A percentile compares a stretch with the other conserved stretches of the same genome.
Conservation (phyloP, 2,329 filamentous ascomycete genomes). For the Sclerotinia glacialis region DNA sequence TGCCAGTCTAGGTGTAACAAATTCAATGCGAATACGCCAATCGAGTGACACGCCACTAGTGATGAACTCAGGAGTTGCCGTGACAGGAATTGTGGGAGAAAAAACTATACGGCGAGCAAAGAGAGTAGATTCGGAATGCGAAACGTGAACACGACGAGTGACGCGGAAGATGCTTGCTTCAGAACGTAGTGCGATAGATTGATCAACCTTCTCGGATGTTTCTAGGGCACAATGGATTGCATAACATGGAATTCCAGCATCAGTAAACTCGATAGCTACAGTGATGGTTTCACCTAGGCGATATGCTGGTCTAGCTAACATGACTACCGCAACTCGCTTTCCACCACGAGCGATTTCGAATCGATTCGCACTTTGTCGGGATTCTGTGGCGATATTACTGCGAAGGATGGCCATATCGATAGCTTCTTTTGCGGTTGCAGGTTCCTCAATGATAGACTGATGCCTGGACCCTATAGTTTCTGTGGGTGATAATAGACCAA, state of each 20-base stretch:
- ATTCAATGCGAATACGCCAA: constrained; percentile 89
- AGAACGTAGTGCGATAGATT: constrained; percentile 76
- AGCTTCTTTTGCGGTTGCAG: constrained; percentile 70
- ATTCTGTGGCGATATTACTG: constrained; percentile 65
- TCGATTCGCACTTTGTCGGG: constrained; percentile 80
- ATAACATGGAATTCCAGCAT: constrained; percentile 77
- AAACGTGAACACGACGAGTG: constrained; percentile 77
- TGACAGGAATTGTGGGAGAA: constrained; percentile 75
- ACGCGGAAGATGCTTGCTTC: constrained; percentile 82
- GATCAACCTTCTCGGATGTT: constrained; percentile 78
- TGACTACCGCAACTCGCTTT: constrained; percentile 85
- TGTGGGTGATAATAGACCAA: constrained; percentile 70
- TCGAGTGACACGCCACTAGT: constrained; percentile 84
- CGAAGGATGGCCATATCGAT: constrained; percentile 90
- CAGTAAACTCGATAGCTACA: constrained; percentile 78
- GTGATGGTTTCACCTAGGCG: constrained; percentile 84
- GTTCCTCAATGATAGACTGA: constrained; percentile 54
- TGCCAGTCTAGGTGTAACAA: constrained; percentile 69
- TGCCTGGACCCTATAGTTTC: constrained; percentile 55
- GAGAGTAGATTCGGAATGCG: constrained; percentile 76
- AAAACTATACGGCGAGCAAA: constrained; percentile 79
- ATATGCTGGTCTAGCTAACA: constrained; percentile 84
- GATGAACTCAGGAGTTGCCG: constrained; percentile 85
- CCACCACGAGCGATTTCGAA: constrained; percentile 94
- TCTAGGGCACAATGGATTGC: constrained; percentile 82